Evolutionary conservation across 1,284 basidiomycete genomes (phyloP).

Genomic region (Sparassis latifolia): DNA sequence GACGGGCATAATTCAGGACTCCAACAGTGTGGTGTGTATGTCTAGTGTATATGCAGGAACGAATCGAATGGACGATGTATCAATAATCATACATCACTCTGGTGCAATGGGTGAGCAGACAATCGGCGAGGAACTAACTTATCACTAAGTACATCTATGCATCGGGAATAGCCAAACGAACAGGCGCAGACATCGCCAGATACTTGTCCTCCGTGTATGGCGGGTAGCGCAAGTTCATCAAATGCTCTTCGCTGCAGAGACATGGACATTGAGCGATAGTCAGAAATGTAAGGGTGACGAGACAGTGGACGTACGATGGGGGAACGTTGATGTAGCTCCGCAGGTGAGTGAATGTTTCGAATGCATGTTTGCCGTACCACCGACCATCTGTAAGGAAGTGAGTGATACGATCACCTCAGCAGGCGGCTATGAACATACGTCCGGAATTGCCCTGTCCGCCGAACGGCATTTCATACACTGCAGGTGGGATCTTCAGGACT

Average conservation of each 20-base stretch:
- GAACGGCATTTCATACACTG: constrained; percentile 40
- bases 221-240: constrained; percentile 25
- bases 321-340: constrained; percentile 38
- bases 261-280: not conserved
- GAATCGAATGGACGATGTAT: not conserved
- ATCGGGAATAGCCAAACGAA: not conserved
- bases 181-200: not conserved
- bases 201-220: constrained; percentile 29
- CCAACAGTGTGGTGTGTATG: not conserved
- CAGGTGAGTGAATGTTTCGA: constrained; percentile 41
- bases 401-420: constrained; percentile 1
- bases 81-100: not conserved
- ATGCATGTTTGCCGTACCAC: constrained; percentile 38
- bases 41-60: not conserved
- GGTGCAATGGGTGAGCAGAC: too few relatives aligned
- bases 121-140: not conserved
- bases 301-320: constrained; percentile 19
- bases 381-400: constrained; percentile 30
- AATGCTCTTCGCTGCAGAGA: constrained; percentile 23
- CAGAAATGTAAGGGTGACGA: not conserved
- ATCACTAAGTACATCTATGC: not conserved
- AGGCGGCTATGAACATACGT: constrained; percentile 24
- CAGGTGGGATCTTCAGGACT: not conserved
- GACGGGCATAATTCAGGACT: too few relatives aligned
- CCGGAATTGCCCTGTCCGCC: constrained; percentile 43